A percentile compares a stretch with the other conserved stretches of the same genome.
Evolutionary conservation across 768 basidiomycete species (phyloP).

Genomic region (Pleurotus giganteus): DNA sequence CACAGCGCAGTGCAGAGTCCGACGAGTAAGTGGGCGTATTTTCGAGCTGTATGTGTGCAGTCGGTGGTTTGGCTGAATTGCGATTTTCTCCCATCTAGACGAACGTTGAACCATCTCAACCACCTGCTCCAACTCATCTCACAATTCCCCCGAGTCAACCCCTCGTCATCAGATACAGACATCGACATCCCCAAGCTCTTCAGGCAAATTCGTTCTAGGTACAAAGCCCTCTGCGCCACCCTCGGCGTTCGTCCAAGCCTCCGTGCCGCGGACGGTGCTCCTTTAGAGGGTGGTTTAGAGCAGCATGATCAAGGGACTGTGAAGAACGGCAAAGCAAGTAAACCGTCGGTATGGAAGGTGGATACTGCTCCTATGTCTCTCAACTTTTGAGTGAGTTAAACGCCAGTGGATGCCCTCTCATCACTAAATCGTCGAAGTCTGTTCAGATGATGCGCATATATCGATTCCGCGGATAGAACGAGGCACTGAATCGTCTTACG

Average conservation of each 20-base stretch:
- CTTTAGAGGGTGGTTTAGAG: not conserved
- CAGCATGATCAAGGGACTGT: not conserved
- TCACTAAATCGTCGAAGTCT: too few species aligned
- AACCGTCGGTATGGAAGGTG: slow-evolving; percentile 8
- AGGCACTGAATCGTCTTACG: too few species aligned
- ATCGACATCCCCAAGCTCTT: slow-evolving; percentile 77
- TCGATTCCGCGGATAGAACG: too few species aligned
- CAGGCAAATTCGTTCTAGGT: slow-evolving; percentile 82
- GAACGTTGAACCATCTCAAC: slow-evolving; percentile 59
- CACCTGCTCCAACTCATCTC: slow-evolving; percentile 69
- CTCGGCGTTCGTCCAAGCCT: slow-evolving; percentile 61
- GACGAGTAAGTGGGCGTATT: slow-evolving; percentile 45
- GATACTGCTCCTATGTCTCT: not conserved
- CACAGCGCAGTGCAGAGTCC: slow-evolving; percentile 30
- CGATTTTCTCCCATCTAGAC: slow-evolving; percentile 32
- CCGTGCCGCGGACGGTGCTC: slow-evolving; percentile 26
- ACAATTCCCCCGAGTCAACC: slow-evolving; percentile 78
- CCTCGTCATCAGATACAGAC: slow-evolving; percentile 44
- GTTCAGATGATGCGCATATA: too few species aligned
- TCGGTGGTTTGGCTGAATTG: not conserved
- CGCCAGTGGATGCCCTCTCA: too few species aligned
- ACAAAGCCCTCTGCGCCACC: slow-evolving; percentile 81
- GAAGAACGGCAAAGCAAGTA: not conserved
- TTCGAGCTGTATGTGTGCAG: slow-evolving; percentile 5
- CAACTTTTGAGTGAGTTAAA: too few species aligned